These are phyloP conservation scores for Tephrocybe sp. DNA, from an alignment of 768 basidiomycete species.

Conservation along the genomic window DNA sequence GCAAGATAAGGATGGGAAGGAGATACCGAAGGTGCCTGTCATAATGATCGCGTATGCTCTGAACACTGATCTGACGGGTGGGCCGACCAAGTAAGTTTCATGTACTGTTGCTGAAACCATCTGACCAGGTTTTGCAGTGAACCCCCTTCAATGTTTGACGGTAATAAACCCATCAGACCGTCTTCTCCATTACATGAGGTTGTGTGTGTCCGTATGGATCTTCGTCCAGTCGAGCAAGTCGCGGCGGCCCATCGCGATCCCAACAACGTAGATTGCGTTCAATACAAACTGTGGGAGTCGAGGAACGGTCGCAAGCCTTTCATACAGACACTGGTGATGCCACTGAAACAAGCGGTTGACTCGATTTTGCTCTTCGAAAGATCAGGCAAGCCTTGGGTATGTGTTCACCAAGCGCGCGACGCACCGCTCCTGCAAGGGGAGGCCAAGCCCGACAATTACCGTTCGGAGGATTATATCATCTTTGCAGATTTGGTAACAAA, in stretches of 20 bases:
- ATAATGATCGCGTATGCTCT: conserved; percentile 58
- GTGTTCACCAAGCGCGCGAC: background rate
- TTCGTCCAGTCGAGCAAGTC: conserved; percentile 43
- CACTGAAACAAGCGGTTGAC: background rate
- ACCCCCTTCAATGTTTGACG: conserved; percentile 37
- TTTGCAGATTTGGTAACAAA: background rate
- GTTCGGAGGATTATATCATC: background rate
- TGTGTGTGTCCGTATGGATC: conserved; percentile 38
- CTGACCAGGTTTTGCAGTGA: conserved; percentile 28
- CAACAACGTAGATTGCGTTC: background rate
- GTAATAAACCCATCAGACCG: conserved; percentile 39
- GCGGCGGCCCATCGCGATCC: conserved; percentile 13
- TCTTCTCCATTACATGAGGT: conserved; percentile 46
- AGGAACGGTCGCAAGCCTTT: background rate
- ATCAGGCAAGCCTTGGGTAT: background rate
- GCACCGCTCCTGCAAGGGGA: too few species aligned
- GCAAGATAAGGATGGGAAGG: too few species aligned
- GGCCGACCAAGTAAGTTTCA: conserved; percentile 13
- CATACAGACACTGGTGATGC: background rate
- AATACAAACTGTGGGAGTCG: background rate
- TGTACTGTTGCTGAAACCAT: background rate
- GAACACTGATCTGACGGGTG: conserved; percentile 31
- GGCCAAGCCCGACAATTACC: too few species aligned
- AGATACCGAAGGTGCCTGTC: conserved; percentile 28
- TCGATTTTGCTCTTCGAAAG: background rate